These are phyloP conservation scores for Ceratobasidium sp. DNA, from an alignment of 1,284 basidiomycete species.

Conservation along the genomic window DNA sequence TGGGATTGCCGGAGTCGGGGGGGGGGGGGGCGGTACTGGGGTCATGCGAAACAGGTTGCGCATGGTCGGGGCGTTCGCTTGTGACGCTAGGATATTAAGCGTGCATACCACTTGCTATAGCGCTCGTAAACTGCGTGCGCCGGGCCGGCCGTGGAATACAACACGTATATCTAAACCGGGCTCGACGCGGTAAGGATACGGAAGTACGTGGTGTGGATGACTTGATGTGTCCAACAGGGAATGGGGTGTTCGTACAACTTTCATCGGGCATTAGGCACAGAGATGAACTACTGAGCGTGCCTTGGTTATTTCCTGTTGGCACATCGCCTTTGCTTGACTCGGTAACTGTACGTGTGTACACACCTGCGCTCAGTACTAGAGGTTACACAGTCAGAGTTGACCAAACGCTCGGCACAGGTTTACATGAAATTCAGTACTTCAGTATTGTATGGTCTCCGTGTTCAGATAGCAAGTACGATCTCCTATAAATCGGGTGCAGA, in stretches of 20 bases:
- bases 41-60: background rate
- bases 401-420: too few relatives aligned
- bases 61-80: slow-evolving; percentile 23
- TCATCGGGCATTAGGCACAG: background rate
- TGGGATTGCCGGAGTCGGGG: background rate
- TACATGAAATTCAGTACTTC: background rate
- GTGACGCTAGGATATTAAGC: slow-evolving; percentile 24
- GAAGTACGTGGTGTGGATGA: background rate
- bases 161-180: background rate
- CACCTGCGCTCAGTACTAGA: too few relatives aligned
- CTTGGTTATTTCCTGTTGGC: background rate
- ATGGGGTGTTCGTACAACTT: background rate
- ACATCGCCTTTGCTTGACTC: background rate
- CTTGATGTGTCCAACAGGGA: background rate
- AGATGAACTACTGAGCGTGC: background rate
- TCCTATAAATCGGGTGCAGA: background rate
- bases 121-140: background rate
- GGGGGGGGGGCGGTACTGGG: background rate
- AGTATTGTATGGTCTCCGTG: background rate
- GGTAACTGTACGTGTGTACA: background rate
- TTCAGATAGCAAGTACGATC: background rate
- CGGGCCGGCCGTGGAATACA: background rate
- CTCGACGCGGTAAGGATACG: too few relatives aligned
- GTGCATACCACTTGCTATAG: background rate
- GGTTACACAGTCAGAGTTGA: too few relatives aligned